A percentile compares a stretch with the other conserved stretches of the same genome.
Evolutionary conservation across 2,329 filamentous ascomycete genomes (phyloP).

Genomic region (Pyrenophora teres): DNA sequence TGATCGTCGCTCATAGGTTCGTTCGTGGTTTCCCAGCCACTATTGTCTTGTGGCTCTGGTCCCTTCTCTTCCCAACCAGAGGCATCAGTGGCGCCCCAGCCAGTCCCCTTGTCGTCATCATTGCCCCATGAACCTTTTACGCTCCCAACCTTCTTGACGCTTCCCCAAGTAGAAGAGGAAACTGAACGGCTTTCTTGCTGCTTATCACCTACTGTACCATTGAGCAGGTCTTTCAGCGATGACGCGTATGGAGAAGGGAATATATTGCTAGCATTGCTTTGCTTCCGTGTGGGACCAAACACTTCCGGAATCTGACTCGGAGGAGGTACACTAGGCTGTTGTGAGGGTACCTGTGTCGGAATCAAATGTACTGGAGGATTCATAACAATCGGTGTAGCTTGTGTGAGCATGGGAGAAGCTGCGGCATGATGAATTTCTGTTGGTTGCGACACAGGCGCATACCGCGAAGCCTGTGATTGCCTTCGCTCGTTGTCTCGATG

Average conservation of each 20-base stretch:
- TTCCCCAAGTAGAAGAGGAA: conserved; percentile 15
- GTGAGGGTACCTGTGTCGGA: neutral
- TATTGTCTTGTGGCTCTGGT: neutral
- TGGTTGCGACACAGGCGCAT: neutral
- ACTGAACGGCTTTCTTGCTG: neutral
- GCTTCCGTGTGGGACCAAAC: neutral
- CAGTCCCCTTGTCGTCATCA: neutral
- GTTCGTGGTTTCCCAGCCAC: neutral
- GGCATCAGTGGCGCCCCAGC: neutral
- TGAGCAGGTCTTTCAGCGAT: neutral
- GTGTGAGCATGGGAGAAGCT: conserved; percentile 3
- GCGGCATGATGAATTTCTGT: neutral
- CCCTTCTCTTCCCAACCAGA: neutral
- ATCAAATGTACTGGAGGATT: conserved; percentile 6
- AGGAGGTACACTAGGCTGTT: conserved; percentile 4
- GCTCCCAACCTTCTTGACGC: neutral
- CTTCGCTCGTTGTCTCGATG: conserved; percentile 3
- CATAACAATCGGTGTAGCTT: conserved; percentile 3
- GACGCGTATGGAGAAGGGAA: conserved; percentile 15
- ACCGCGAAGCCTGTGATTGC: neutral
- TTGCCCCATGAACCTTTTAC: neutral
- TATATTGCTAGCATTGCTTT: conserved; percentile 1
- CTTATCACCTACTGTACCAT: neutral
- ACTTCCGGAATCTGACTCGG: conserved; percentile 11
- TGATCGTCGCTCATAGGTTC: neutral